phyloP scores from a whole-genome alignment of 176 grass and related monocot genomes.

The Triticum turgidum region DNA sequence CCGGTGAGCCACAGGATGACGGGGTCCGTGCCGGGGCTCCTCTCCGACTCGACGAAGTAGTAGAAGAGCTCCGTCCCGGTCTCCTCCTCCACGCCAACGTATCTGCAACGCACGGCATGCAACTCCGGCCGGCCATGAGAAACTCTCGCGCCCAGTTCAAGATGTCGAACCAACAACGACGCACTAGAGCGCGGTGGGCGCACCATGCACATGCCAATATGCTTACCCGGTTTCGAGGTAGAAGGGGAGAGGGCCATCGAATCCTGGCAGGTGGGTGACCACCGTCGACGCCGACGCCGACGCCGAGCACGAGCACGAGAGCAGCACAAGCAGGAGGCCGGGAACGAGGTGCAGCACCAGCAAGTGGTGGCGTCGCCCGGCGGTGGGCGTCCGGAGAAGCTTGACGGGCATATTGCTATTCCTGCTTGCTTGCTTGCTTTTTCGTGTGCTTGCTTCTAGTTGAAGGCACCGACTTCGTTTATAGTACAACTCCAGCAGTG shows the following conservation, averaged over 20 bases:
- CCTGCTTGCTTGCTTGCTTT: too few species aligned
- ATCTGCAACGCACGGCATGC: conserved; percentile 24
- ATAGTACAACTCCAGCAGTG: too few species aligned
- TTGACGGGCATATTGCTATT: background rate
- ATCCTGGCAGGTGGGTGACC: conserved; percentile 33
- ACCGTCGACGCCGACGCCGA: background rate
- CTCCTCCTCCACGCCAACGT: conserved; percentile 46
- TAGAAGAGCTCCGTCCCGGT: conserved; percentile 62
- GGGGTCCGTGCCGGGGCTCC: conserved; percentile 39
- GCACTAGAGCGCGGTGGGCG: background rate
- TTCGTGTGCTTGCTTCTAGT: too few species aligned
- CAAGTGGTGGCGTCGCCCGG: too few species aligned
- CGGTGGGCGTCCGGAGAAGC: background rate
- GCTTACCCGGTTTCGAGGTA: conserved; percentile 22
- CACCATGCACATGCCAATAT: background rate
- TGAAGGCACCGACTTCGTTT: too few species aligned
- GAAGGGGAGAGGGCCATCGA: conserved; percentile 22
- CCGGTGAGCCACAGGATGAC: conserved; percentile 48
- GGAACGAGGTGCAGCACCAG: background rate
- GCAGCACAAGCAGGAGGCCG: background rate
- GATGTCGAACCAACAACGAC: too few species aligned
- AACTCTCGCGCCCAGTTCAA: background rate
- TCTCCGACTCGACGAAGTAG: conserved; percentile 62
- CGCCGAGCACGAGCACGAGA: background rate
- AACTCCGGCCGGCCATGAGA: background rate